Base-by-base conservation (phyloP, 129 eudicot species). In the Apium graveolens region DNA sequence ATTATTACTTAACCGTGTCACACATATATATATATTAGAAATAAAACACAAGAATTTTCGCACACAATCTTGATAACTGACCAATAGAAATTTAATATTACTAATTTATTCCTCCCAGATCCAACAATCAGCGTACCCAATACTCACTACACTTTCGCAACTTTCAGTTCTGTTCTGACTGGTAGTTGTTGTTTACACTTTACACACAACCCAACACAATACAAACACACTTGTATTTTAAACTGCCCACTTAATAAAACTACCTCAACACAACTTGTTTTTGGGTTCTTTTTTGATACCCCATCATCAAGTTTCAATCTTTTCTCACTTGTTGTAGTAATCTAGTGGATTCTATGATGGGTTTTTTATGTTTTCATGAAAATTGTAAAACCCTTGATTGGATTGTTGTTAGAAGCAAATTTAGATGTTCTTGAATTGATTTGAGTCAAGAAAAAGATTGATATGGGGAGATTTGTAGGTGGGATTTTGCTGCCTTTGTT, bases 401-500 rank as follows among this genome's bases (percentile, higher is more conserved):
- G 35, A 77, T 72, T 29, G 0, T 34, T 70, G 5, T 31, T 74
- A 38, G 44, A 34, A 72, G 20, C 43, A 62, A 77, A 41, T 60
- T 79, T 46, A 76, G 76, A 26, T 34, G 78, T 63, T 72, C 76
- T 73, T 81, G 85, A 79, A 79, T 71, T 86, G 85, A 85, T 75
- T 82, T 84, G 74, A 83, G 51, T 77, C 10, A 66, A 66, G 39
- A 70, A 46, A 81, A 57, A 73, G 71, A 82, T 51, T 27, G 80
- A 2, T 10, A 94, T 94, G 98, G 96, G 88, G 44, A 80, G 83
- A n/a, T 84, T 88, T 80, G 44, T 90, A 24, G 90, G 86, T 78
- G 96, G 97, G 18, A 88, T 91, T 83, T 65, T 91, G 44, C 81
- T 91, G 89, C 98, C 97, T 53, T 44, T 86, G 82, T 82, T 94